Evolutionary conservation across 345 rosid species (phyloP), one percentile per base, ranked within the genome.

Genomic region (Limnanthes douglasii): DNA sequence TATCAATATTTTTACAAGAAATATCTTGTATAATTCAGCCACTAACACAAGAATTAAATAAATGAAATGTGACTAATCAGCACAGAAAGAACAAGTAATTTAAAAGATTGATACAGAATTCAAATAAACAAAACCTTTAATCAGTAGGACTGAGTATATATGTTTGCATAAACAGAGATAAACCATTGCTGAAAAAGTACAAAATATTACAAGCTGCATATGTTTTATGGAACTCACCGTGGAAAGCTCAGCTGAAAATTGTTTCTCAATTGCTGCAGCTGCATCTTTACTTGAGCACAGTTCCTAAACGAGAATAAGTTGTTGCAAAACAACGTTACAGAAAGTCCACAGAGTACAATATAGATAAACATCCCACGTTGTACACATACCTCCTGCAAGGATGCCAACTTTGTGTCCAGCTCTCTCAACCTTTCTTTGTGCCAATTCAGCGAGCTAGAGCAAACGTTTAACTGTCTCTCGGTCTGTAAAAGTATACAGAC

Each of bases 361-460:
- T 14, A 29, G 18, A n/a, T 17, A 37, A 39, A 15, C 37, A 20
- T 21, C 10, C 18, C 4, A 25, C 8, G 21, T 14, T 47, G 49
- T 31, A n/a, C n/a, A 25, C 47, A 41, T 15, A 88, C 97, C 92
- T 72, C 78, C 41, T 74, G 95, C 38, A 64, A 6, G 9, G 79
- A 72, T 35, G 41, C 27, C 43, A 76, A 40, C 45, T 68, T 64
- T 11, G 27, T 31, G 50, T 79, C 86, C 18, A 84, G 67, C 57
- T 84, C 95, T 46, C 75, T 70, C 59, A 59, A 68, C 53, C 78
- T 72, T 59, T 77, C 92, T 56, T 70, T 72, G 42, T 75, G 59
- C 90, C 86, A 70, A 42, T 77, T 68, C 29, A 77, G 58, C 18
- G 94, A 70, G 45, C 63, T 59, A 50, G 75, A 68, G 62, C 66